Base-by-base conservation (phyloP, 192 early-diverging fungal genomes). In the Rhizophagus clarus region DNA sequence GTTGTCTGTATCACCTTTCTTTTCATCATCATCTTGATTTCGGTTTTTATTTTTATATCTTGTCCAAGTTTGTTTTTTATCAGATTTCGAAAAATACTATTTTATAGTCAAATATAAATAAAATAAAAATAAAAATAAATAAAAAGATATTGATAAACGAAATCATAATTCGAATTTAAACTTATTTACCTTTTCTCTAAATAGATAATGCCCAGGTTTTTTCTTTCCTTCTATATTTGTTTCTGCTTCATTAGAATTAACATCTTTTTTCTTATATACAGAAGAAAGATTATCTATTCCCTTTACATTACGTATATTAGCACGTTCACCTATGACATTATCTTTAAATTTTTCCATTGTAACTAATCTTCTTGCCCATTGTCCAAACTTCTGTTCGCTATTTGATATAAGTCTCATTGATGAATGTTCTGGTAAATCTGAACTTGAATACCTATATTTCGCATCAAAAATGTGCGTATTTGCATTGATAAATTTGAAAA, bases 381-480 rank as follows among this genome's bases (percentile, higher is more conserved):
- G 89, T 6, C 96, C 95, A 88, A 98, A 99, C 66, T 91, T 92
- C 84, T 99, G 98, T 83, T 97, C 96, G 83, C 94, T 94, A 73
- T 99, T 97, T 8, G 96, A 90, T 11, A 98, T 83, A 11, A 99
- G 83, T 29, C 88, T 84, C 83, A 99, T 87, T 31, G 86, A 88
- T 17, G 94, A 95, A 81, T 97, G 98, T 5, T 82, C 75, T 12
- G 98, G 98, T 15, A 98, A 83, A 79, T 98, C 96, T 42, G 88
- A 82, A 40, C 90, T 91, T 7, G 87, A 83, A 77, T 96, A 94
- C 72, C 82, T 83, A 63, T 37, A 40, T 42, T 82, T 42, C 10
- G 17, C 8, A 37, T 37, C 29, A 37, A 70, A 17, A 22, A 20
- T 69, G 10, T 10, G 26, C 14, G 9, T 9, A 64, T 2, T 37